These are phyloP conservation scores for Mycena haematopus DNA, from an alignment of 768 basidiomycete species.

Conservation along the genomic window DNA sequence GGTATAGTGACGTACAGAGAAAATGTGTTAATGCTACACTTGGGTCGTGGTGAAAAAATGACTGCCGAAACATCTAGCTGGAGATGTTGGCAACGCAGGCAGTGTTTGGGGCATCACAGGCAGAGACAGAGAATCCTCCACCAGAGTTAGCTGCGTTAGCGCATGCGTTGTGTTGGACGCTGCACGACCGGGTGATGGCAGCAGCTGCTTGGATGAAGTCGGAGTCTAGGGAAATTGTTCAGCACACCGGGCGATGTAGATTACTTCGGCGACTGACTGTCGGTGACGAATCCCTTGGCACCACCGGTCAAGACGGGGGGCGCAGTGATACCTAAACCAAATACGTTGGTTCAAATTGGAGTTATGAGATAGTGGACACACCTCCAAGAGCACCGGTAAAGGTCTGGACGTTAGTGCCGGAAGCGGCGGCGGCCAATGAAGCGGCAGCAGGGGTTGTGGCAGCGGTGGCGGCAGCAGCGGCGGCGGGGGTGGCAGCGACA, in stretches of 20 bases:
- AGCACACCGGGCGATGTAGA: not conserved
- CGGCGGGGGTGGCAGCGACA: constrained; percentile 24
- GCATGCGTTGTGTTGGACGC: constrained; percentile 63
- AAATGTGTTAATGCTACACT: constrained; percentile 52
- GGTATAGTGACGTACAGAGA: constrained; percentile 20
- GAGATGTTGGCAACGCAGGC: constrained; percentile 37
- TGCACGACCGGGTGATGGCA: constrained; percentile 64
- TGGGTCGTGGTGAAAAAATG: constrained; percentile 39
- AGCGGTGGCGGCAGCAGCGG: not conserved
- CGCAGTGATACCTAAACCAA: constrained; percentile 32
- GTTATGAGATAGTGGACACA: constrained; percentile 3
- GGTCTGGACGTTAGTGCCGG: constrained; percentile 45
- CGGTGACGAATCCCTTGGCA: constrained; percentile 53
- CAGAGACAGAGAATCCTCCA: constrained; percentile 44
- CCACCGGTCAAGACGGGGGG: constrained; percentile 54
- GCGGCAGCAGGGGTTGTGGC: constrained; percentile 15
- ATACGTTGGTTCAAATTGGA: not conserved
- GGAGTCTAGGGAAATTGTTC: constrained; percentile 31
- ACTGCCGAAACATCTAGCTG: constrained; percentile 38
- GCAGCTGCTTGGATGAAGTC: constrained; percentile 56
- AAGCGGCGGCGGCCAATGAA: constrained; percentile 27
- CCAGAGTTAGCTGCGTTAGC: constrained; percentile 57
- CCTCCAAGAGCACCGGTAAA: constrained; percentile 60
- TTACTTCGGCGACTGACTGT: constrained; percentile 21
- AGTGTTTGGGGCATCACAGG: constrained; percentile 34